Percentiles rank a stretch among this genome's conserved stretches.
These are phyloP conservation scores for Ophiostoma sp. DNA, from an alignment of 2,329 filamentous ascomycete species.

Conservation along the genomic window DNA sequence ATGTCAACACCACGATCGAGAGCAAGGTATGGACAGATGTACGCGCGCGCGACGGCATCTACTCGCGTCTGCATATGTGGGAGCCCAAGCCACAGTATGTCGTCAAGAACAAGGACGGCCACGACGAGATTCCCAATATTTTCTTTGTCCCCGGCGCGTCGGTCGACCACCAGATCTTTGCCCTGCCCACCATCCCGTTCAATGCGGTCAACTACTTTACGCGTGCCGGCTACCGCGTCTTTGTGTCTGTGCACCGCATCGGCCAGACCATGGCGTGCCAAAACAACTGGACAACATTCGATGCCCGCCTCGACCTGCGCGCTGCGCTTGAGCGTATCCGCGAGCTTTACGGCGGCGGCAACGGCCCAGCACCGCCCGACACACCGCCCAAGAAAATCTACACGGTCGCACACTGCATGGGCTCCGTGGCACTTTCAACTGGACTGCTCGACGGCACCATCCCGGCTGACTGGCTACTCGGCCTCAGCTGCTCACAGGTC, in stretches of 20 bases:
- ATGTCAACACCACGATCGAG: constrained; percentile 48
- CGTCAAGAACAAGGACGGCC: constrained; percentile 22
- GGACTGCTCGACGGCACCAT: constrained; percentile 60
- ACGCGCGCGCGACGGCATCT: constrained; percentile 48
- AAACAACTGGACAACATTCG: constrained; percentile 53
- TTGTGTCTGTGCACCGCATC: constrained; percentile 54
- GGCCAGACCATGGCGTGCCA: constrained; percentile 48
- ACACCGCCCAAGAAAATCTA: constrained; percentile 41
- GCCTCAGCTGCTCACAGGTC: constrained; percentile 55
- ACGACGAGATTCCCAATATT: constrained; percentile 41
- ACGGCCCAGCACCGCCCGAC: constrained; percentile 24
- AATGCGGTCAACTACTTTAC: constrained; percentile 61
- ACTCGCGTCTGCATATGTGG: constrained; percentile 53
- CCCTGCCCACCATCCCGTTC: constrained; percentile 57
- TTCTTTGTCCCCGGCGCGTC: constrained; percentile 59
- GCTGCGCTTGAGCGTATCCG: constrained; percentile 53
- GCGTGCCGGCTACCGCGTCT: constrained; percentile 55
- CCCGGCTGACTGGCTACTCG: constrained; percentile 51
- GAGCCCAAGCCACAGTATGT: constrained; percentile 45
- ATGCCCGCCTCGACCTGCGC: constrained; percentile 54
- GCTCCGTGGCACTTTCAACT: constrained; percentile 52
- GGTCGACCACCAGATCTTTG: constrained; percentile 59
- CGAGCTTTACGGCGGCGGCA: constrained; percentile 33
- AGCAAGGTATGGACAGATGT: constrained; percentile 41
- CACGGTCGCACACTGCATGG: constrained; percentile 59